Base-by-base conservation (phyloP, 257 asterid genomes). In the Sherardia arvensis region DNA sequence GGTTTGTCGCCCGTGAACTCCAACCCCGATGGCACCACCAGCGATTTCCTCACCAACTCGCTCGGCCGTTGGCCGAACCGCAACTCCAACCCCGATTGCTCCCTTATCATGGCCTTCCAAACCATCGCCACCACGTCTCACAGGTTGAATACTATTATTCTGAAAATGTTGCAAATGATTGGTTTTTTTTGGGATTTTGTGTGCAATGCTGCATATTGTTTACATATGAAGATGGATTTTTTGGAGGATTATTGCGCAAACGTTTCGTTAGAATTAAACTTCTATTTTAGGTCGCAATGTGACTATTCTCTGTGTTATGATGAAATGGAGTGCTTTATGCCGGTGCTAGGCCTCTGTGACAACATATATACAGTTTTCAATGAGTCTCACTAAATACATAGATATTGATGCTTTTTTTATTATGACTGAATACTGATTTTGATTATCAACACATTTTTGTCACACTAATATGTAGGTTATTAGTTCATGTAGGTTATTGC, bases 1-100 rank as follows among this genome's bases (percentile, higher is more conserved):
- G 89, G 85, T 1, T 67, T 84, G 11, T 77, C 95, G 4, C 79
- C 95, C 61, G 83, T 84, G 56, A 80, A 84, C 69, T 80, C 95
- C n/a, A 80, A 72, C 73, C 87, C 91, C 0, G 78, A 82, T 71
- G 88, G 91, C 20, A 67, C 81, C 43, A 66, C 81, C 54, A 61
- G 83, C 28, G 91, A 78, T 69, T 81, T 70, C 67, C 23, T 83
- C 56, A 74, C 86, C 6, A 66, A 84, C 4, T 80, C 89, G 49
- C 76, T 82, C 3, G 87, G 87, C 4, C 78, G 91, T 23, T 84
- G 87, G 95, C 95, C 82, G 83, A 80, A 74, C 49, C 85, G 86
- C 47, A 84, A 83, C 25, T 66, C 81, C n/a, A 80, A 84, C 76
- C 78, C 87, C 18, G 84, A 84, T 74, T 81, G 89, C 7, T 63